These are phyloP conservation scores for Fusarium pilosicola DNA, from an alignment of 2,329 filamentous ascomycete species.

Conservation along the genomic window DNA sequence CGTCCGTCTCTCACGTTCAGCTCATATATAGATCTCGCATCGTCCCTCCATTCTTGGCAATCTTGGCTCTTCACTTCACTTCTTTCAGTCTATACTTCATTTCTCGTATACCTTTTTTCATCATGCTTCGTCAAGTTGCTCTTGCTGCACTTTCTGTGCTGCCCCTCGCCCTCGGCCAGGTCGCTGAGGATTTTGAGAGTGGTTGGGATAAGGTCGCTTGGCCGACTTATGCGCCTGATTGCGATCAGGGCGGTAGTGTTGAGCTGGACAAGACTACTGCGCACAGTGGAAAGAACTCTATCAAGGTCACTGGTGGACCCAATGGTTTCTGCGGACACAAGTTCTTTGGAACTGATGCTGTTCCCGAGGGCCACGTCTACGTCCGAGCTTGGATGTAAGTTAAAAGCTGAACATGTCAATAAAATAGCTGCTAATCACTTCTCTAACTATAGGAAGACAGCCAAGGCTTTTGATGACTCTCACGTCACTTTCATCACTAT, in stretches of 20 bases:
- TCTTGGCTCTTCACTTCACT: slow-evolving; percentile 12
- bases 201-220: slow-evolving; percentile 67
- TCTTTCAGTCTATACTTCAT: neutral
- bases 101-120: neutral
- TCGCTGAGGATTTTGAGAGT: slow-evolving; percentile 66
- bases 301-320: slow-evolving; percentile 59
- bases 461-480: slow-evolving; percentile 65
- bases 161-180: slow-evolving; percentile 61
- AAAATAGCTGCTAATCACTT: neutral
- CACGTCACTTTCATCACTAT: slow-evolving; percentile 73
- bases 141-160: slow-evolving; percentile 57
- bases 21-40: slow-evolving; percentile 15
- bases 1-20: neutral
- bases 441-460: slow-evolving; percentile 54
- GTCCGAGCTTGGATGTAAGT: slow-evolving; percentile 66
- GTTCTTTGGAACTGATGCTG: slow-evolving; percentile 67
- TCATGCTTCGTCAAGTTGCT: slow-evolving; percentile 52
- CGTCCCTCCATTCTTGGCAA: neutral
- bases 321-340: slow-evolving; percentile 68
- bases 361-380: slow-evolving; percentile 67
- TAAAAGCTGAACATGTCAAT: neutral
- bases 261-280: slow-evolving; percentile 65
- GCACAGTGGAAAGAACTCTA: slow-evolving; percentile 65
- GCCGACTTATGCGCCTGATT: slow-evolving; percentile 68
- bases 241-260: slow-evolving; percentile 67